Evolutionary conservation across 2,329 filamentous ascomycete species (phyloP).

Genomic region (Arthrobotrys sinensis): DNA sequence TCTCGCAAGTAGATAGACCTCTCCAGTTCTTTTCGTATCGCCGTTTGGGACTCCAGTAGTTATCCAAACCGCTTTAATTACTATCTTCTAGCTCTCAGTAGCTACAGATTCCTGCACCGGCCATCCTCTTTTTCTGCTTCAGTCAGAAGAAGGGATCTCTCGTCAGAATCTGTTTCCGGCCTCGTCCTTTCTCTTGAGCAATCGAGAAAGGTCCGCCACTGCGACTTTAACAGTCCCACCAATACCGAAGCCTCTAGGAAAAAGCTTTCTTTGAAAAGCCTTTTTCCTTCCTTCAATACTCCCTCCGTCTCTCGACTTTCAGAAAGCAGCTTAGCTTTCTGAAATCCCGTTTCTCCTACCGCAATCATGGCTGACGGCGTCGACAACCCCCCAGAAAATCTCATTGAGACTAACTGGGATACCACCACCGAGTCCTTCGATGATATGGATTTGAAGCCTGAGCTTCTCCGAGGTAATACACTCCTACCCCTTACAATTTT

Average conservation of each 20-base stretch:
- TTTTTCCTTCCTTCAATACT: conserved; percentile 3
- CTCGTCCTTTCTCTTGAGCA: conserved; percentile 61
- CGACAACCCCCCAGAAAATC: conserved; percentile 73
- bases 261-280: conserved; percentile 29
- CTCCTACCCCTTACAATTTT: background rate
- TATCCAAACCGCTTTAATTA: conserved; percentile 47
- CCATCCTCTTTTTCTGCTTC: conserved; percentile 53
- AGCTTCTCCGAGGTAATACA: conserved; percentile 87
- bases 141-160: conserved; percentile 57
- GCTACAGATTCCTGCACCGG: conserved; percentile 54
- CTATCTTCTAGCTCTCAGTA: conserved; percentile 43
- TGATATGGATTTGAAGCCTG: conserved; percentile 95
- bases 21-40: conserved; percentile 47
- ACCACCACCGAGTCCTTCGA: conserved; percentile 99
- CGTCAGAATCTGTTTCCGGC: conserved; percentile 57
- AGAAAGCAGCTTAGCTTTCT: conserved; percentile 55
- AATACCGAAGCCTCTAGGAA: conserved; percentile 21
- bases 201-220: conserved; percentile 57
- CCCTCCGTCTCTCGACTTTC: conserved; percentile 20
- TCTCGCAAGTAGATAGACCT: conserved; percentile 56
- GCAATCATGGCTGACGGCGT: conserved; percentile 57
- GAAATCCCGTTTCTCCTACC: conserved; percentile 29
- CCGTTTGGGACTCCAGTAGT: conserved; percentile 57
- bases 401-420: conserved; percentile 99
- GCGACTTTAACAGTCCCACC: conserved; percentile 43